Percentiles rank a stretch among this genome's conserved stretches.
Evolutionary conservation across 768 basidiomycete genomes (phyloP).

Genomic region (Terana coerulea): DNA sequence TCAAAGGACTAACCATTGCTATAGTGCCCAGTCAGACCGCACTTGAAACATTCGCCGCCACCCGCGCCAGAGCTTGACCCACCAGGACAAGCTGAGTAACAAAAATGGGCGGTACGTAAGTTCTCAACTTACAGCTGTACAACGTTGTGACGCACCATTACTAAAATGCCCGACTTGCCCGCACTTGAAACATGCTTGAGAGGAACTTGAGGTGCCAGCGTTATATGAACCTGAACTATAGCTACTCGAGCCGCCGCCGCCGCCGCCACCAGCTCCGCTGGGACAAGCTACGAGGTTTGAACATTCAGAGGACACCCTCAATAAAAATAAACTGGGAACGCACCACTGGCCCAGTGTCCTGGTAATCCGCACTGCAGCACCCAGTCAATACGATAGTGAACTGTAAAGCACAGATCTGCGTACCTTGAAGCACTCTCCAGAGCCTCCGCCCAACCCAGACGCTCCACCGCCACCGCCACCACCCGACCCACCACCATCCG

Average conservation of each 20-base stretch:
- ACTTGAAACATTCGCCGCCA: no score
- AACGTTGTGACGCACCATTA: no score
- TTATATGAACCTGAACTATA: constrained; percentile 19
- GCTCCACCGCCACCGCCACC: constrained; percentile 7
- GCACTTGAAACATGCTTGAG: constrained; percentile 30
- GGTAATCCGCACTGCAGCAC: constrained; percentile 12
- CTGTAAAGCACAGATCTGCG: constrained; percentile 1
- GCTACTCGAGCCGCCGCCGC: constrained; percentile 7
- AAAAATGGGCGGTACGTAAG: no score
- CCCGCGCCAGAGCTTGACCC: no score
- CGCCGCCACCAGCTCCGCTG: no score
- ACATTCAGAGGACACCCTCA: no score
- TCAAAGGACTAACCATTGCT: constrained; percentile 43
- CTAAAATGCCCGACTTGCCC: no score
- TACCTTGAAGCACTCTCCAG: constrained; percentile 47
- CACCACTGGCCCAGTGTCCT: constrained; percentile 21
- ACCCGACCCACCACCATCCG: constrained; percentile 22
- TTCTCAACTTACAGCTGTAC: no score
- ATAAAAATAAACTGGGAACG: no score
- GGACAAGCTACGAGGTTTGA: no score
- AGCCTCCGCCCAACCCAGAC: constrained; percentile 5
- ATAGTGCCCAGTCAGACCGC: constrained; percentile 58
- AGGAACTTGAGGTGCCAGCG: constrained; percentile 7
- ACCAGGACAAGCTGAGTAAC: no score
- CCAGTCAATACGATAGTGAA: background rate